phyloP scores from a whole-genome alignment of 306 rosid genomes.

The peach (Prunus persica) region DNA sequence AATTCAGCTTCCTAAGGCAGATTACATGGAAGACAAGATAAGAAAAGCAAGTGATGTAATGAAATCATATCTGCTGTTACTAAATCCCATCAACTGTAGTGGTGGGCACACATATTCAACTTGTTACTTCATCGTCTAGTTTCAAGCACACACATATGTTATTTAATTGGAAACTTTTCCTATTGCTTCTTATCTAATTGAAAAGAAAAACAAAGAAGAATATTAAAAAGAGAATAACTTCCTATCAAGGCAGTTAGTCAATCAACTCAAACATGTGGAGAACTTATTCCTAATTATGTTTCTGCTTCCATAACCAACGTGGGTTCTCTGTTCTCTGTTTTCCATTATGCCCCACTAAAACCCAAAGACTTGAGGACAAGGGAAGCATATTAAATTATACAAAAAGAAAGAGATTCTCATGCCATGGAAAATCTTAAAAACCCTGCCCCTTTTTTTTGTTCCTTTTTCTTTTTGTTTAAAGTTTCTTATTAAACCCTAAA shows the following conservation, averaged over 20 bases:
- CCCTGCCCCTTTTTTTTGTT: background rate
- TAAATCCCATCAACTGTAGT: background rate
- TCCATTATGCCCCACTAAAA: background rate
- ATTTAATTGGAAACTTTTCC: background rate
- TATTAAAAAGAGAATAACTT: slow-evolving; percentile 5
- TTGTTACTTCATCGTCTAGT: background rate
- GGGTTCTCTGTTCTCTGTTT: background rate
- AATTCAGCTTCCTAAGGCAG: background rate
- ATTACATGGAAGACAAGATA: background rate
- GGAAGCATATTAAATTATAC: background rate
- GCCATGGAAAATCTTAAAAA: background rate
- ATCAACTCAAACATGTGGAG: background rate
- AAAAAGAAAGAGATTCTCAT: background rate
- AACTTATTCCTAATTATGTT: background rate
- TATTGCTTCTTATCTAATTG: background rate
- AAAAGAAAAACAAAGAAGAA: background rate
- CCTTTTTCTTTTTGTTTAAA: background rate
- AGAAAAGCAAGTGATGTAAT: background rate
- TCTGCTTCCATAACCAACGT: background rate
- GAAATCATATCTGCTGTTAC: background rate
- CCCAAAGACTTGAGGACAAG: background rate
- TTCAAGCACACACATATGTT: background rate
- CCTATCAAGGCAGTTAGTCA: background rate
- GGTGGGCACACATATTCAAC: background rate
- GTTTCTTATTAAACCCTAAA: background rate